A percentile compares a stretch with the other conserved stretches of the same genome.
Evolutionary conservation across 257 asterid genomes (phyloP).

Genomic region (Petrea volubilis): DNA sequence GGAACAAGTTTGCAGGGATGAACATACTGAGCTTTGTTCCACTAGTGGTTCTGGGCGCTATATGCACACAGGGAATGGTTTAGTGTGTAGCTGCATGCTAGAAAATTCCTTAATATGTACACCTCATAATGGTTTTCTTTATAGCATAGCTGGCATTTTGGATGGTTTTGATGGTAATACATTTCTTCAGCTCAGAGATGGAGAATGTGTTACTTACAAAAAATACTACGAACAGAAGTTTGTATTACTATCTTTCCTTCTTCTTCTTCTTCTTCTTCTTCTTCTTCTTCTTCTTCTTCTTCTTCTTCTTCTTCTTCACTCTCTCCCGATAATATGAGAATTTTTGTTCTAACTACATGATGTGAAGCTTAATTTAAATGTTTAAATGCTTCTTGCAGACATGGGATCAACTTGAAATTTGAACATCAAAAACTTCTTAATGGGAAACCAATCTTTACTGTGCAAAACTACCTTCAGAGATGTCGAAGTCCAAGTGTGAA

Average conservation of each 20-base stretch:
- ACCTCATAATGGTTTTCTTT: constrained; percentile 57
- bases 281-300: not conserved
- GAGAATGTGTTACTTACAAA: constrained; percentile 46
- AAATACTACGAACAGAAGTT: constrained; percentile 50
- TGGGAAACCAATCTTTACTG: constrained; percentile 43
- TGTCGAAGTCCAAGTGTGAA: constrained; percentile 35
- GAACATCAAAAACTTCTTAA: constrained; percentile 50
- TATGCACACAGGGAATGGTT: constrained; percentile 48
- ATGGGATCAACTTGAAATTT: constrained; percentile 46
- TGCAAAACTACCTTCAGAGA: constrained; percentile 59
- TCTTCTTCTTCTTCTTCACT: not conserved
- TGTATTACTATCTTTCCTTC: constrained; percentile 1
- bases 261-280: not conserved
- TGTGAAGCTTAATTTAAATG: not conserved
- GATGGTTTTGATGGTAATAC: constrained; percentile 47
- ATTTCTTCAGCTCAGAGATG: constrained; percentile 36
- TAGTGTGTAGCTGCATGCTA: constrained; percentile 57
- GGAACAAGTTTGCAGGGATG: not conserved
- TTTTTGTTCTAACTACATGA: not conserved
- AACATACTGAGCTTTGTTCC: constrained; percentile 24
- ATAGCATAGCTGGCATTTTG: constrained; percentile 48
- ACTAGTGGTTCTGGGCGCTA: constrained; percentile 10
- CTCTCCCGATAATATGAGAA: no score
- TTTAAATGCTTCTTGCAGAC: constrained; percentile 40
- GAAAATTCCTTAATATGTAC: constrained; percentile 69